Evolutionary conservation across 1,139 yeast genomes (phyloP).

Genomic region (Zhuliangozyma parablackwelliae): DNA sequence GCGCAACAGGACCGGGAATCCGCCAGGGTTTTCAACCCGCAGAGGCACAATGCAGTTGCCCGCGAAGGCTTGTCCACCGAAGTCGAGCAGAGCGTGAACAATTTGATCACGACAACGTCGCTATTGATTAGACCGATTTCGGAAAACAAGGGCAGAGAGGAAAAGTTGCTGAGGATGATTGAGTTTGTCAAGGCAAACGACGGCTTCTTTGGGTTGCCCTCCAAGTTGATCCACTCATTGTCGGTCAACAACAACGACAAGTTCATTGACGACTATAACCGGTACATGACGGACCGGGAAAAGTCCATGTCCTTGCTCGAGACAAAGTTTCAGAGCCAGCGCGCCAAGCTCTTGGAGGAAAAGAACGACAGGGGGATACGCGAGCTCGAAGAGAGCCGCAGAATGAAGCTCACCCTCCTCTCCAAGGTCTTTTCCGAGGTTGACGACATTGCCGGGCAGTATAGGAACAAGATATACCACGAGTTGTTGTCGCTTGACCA

Average conservation of each 20-base stretch:
- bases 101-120: constrained; percentile 56
- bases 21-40: constrained; percentile 38
- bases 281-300: constrained; percentile 34
- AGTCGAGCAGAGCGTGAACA: constrained; percentile 42
- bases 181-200: constrained; percentile 59
- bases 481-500: constrained; percentile 45
- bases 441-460: constrained; percentile 58
- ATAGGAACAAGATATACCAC: constrained; percentile 60
- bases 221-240: constrained; percentile 49
- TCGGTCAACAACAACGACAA: constrained; percentile 63
- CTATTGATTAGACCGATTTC: constrained; percentile 72
- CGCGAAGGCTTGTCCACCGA: constrained; percentile 21
- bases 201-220: constrained; percentile 71
- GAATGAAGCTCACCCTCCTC: constrained; percentile 36
- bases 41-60: constrained; percentile 14
- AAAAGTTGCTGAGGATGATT: constrained; percentile 55
- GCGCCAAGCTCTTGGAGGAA: constrained; percentile 11
- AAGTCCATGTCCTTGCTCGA: constrained; percentile 15
- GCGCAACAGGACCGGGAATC: constrained; percentile 32
- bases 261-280: constrained; percentile 64
- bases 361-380: constrained; percentile 14
- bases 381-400: constrained; percentile 21
- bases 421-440: constrained; percentile 61
- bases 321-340: constrained; percentile 12
- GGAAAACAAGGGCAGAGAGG: constrained; percentile 58